Evolutionary conservation across 2,329 filamentous ascomycete genomes (phyloP).

Genomic region (Beauveria bassiana): DNA sequence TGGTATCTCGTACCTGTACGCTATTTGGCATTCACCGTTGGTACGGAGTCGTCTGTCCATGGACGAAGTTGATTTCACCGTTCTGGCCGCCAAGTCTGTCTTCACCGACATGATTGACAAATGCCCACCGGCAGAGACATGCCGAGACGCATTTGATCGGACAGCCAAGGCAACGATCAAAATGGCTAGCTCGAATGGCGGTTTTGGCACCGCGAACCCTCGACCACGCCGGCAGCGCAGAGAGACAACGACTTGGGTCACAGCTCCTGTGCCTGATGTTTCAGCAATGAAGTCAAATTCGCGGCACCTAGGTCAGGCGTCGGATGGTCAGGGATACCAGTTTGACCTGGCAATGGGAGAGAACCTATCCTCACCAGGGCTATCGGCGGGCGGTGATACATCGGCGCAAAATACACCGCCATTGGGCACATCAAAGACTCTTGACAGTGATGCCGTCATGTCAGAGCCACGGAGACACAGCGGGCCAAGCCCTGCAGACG

Average conservation of each 20-base stretch:
- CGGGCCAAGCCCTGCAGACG: constrained; percentile 24
- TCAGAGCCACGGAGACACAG: constrained; percentile 22
- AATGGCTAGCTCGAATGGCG: constrained; percentile 84
- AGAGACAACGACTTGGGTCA: constrained; percentile 24
- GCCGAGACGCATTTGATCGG: constrained; percentile 86
- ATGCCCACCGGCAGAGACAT: constrained; percentile 90
- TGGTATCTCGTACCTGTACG: constrained; percentile 90
- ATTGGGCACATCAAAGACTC: constrained; percentile 29
- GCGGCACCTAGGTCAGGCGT: constrained; percentile 20
- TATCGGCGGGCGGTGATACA: constrained; percentile 29
- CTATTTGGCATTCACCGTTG: constrained; percentile 90
- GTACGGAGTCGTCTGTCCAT: constrained; percentile 81
- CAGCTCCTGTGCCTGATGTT: constrained; percentile 18
- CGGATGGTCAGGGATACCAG: constrained; percentile 14
- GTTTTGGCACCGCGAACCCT: constrained; percentile 51
- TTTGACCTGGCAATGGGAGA: constrained; percentile 32
- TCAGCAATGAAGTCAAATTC: constrained; percentile 16
- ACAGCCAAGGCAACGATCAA: constrained; percentile 94
- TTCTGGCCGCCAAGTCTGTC: constrained; percentile 86
- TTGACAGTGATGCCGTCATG: constrained; percentile 26
- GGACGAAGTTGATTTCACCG: constrained; percentile 96
- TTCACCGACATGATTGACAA: constrained; percentile 88
- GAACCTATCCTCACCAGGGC: constrained; percentile 32
- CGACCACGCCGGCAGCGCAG: constrained; percentile 21
- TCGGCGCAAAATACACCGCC: constrained; percentile 34